Base-by-base conservation (phyloP, 176 grass and related monocot species). In the Oryza meyeriana region DNA sequence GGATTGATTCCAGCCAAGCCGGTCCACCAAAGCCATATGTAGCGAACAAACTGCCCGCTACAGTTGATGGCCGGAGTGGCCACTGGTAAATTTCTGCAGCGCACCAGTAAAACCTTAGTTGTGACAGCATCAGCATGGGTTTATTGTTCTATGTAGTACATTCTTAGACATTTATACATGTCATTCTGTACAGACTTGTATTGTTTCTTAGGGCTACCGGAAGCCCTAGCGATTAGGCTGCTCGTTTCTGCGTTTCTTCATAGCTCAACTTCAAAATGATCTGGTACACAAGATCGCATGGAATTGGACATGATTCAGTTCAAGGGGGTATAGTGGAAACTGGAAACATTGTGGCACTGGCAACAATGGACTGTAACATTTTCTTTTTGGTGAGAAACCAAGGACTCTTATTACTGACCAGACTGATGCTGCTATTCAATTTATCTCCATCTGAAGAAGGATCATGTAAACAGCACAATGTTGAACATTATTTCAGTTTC, bases 1-100 rank as follows among this genome's bases (percentile, higher is more conserved):
- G 91, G 78, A 91, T 93, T 3, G 84, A 93, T 0, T 20, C 20
- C 38, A 86, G 64, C 79, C 88, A 86, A 67, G 30, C 83, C 8
- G 67, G 67, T 45, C 83, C 84, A 72, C 85, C 82, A 64, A 88
- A 92, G 79, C 83, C 94, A 17, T 92, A 93, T 20, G 30, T 84
- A 61, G 80, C 86, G 17, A 88, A 50, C 72, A 93, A 97, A 83
- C 70, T 97, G 32, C 76, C 91, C 31, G 86, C 94, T 57, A 88
- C 91, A 0, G 80, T 90, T 0, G 91, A 89, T 62, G 91, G 88
- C 52, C 81, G 81, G 36, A 90, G 75, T 34, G 57, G 86, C n/a
- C 91, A 93, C 55, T 93, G 91, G 94, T 97, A 96, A 79, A 79
- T 75, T 65, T 75, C 66, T 6, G 3, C 25, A 12, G 24, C 6